Conservation (phyloP, 2,329 filamentous ascomycete genomes). For the Ceratocystis huliohia region DNA sequence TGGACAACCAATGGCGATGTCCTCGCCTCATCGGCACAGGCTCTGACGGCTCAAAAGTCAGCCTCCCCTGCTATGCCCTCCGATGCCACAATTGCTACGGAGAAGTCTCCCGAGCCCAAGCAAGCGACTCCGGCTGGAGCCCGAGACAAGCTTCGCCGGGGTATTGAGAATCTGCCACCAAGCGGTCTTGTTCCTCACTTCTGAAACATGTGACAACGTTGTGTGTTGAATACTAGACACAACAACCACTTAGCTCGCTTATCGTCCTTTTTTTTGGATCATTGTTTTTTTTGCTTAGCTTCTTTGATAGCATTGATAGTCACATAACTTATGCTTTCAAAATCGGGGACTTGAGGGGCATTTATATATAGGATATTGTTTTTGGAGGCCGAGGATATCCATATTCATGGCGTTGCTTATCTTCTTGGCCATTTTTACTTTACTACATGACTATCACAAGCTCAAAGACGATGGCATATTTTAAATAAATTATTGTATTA, state of each 20-base stretch:
- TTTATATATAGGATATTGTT: constrained; percentile 3
- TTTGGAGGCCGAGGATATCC: background rate
- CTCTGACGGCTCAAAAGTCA: constrained; percentile 13
- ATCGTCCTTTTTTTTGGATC: constrained; percentile 3
- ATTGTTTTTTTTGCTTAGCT: constrained; percentile 2
- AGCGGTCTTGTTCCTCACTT: constrained; percentile 6
- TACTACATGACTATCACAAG: background rate
- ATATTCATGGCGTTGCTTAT: background rate
- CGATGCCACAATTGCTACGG: constrained; percentile 11
- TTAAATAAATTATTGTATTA: constrained; percentile 12
- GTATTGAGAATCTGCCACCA: constrained; percentile 20
- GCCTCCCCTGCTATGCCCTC: constrained; percentile 14
- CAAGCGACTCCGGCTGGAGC: constrained; percentile 14
- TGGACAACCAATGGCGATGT: constrained; percentile 12
- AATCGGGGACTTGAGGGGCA: background rate
- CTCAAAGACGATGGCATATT: constrained; percentile 2
- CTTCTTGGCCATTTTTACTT: constrained; percentile 15
- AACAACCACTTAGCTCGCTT: background rate
- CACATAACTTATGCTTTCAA: background rate
- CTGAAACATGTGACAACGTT: background rate
- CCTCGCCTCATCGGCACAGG: background rate
- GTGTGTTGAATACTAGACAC: background rate
- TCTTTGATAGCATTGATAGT: background rate
- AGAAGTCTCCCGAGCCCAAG: constrained; percentile 17
- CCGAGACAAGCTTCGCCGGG: constrained; percentile 19